Conservation (phyloP, 192 early-diverging fungal species). For the Borealophlyctis nickersoniae region DNA sequence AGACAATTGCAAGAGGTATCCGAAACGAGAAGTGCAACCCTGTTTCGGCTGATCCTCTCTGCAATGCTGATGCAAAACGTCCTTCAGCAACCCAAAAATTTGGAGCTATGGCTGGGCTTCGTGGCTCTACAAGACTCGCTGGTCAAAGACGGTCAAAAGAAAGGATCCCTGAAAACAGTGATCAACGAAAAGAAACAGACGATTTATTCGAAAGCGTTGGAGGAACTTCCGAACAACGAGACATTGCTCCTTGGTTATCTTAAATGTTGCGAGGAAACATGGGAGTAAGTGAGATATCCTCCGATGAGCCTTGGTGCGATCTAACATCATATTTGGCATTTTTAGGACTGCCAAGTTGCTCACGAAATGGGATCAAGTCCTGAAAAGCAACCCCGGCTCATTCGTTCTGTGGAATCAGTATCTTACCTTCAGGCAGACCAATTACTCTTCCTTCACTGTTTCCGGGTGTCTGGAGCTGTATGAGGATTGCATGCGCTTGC, state of each 20-base stretch:
- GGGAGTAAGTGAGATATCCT: constrained; percentile 23
- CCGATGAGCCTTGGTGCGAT: background rate
- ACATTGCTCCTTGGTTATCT: constrained; percentile 33
- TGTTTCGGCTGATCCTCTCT: too few relatives aligned
- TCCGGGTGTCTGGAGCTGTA: constrained; percentile 32
- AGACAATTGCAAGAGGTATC: constrained; percentile 22
- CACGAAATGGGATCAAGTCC: constrained; percentile 42
- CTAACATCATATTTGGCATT: background rate
- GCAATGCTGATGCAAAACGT: constrained; percentile 3
- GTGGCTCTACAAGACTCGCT: constrained; percentile 42
- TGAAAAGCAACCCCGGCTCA: constrained; percentile 20
- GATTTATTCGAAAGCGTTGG: constrained; percentile 44
- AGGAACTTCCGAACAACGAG: constrained; percentile 21
- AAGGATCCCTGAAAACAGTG: constrained; percentile 4
- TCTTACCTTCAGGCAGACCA: constrained; percentile 43
- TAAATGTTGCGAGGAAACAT: constrained; percentile 19
- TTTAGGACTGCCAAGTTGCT: constrained; percentile 20
- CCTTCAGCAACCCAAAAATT: constrained; percentile 35
- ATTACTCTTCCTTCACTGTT: constrained; percentile 36
- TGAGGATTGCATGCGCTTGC: constrained; percentile 28
- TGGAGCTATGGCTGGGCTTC: constrained; percentile 36
- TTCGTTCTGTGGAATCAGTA: constrained; percentile 41
- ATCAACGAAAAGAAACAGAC: constrained; percentile 41
- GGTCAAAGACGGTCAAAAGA: background rate
- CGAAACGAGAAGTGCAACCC: too few relatives aligned